Conservation (phyloP, 2,329 filamentous ascomycete genomes). For the Aspergillus latus region DNA sequence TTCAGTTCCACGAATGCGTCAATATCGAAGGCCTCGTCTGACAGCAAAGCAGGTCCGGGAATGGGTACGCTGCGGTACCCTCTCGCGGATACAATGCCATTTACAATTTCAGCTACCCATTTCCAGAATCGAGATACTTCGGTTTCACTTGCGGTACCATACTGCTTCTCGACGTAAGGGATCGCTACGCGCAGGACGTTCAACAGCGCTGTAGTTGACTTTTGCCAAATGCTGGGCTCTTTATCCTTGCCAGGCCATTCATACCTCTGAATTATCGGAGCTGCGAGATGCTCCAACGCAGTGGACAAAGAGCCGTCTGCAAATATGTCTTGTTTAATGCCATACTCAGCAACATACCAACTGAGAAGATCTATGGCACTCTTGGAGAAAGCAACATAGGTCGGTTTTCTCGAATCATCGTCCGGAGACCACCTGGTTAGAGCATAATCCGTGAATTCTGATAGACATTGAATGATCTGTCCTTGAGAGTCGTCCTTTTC, state of each 20-base stretch:
- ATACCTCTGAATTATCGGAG: constrained; percentile 78
- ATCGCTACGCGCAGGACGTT: constrained; percentile 67
- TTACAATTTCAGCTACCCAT: constrained; percentile 62
- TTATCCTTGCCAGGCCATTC: constrained; percentile 70
- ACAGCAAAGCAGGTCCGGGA: constrained; percentile 50
- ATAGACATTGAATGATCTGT: constrained; percentile 49
- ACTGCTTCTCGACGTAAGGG: constrained; percentile 55
- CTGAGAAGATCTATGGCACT: constrained; percentile 69
- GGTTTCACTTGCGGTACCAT: constrained; percentile 27
- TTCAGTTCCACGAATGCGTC: constrained; percentile 67
- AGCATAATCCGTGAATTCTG: constrained; percentile 68
- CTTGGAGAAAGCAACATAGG: constrained; percentile 87
- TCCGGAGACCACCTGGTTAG: constrained; percentile 39
- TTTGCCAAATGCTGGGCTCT: constrained; percentile 72
- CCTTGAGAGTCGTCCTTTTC: constrained; percentile 41
- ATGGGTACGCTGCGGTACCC: constrained; percentile 49
- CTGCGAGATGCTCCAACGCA: constrained; percentile 66
- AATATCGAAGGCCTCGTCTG: constrained; percentile 82
- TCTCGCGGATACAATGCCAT: constrained; percentile 69
- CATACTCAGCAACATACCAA: constrained; percentile 42
- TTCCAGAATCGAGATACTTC: constrained; percentile 66
- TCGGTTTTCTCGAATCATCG: constrained; percentile 58
- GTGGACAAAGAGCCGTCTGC: constrained; percentile 64
- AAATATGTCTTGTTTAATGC: constrained; percentile 66
- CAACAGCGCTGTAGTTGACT: constrained; percentile 70